phyloP scores from a whole-genome alignment of 208 protist species.

The Crithidia bombi region DNA sequence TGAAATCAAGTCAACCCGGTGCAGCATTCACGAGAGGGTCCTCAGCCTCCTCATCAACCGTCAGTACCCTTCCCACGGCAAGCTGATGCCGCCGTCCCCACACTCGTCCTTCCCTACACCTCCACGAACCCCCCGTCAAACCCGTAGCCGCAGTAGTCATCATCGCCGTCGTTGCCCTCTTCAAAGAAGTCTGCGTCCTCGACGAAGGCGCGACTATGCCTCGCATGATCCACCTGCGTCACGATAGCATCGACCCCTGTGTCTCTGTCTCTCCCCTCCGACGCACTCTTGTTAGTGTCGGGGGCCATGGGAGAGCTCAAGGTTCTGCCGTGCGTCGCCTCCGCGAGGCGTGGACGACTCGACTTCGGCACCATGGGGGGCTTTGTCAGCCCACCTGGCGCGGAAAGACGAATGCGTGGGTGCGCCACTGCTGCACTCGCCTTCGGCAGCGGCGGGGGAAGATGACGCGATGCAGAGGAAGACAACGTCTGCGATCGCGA shows the following conservation, averaged over 20 bases:
- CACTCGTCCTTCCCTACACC: no score
- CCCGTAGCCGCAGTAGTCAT: constrained; percentile 32
- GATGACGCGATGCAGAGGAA: not conserved
- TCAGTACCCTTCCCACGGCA: no score
- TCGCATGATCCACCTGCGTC: not conserved
- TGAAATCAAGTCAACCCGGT: no score
- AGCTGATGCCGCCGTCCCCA: no score
- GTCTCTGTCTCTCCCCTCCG: not conserved
- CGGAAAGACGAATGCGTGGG: constrained; percentile 10
- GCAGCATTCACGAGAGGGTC: no score
- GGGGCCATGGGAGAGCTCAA: constrained; percentile 1
- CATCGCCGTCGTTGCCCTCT: constrained; percentile 20
- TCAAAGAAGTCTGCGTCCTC: constrained; percentile 15
- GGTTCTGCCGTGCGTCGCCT: not conserved
- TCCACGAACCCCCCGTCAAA: constrained; percentile 18
- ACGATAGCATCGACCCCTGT: not conserved
- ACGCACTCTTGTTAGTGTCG: no score
- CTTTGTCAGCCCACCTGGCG: constrained; percentile 21
- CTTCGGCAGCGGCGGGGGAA: not conserved
- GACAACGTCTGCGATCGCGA: not conserved
- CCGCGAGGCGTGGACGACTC: not conserved
- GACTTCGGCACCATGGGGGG: constrained; percentile 15
- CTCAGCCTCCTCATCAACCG: no score
- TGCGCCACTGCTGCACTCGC: not conserved
- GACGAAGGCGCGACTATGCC: not conserved